Base-by-base conservation (phyloP, 2,329 filamentous ascomycete species). In the Xylariaceae sp. region DNA sequence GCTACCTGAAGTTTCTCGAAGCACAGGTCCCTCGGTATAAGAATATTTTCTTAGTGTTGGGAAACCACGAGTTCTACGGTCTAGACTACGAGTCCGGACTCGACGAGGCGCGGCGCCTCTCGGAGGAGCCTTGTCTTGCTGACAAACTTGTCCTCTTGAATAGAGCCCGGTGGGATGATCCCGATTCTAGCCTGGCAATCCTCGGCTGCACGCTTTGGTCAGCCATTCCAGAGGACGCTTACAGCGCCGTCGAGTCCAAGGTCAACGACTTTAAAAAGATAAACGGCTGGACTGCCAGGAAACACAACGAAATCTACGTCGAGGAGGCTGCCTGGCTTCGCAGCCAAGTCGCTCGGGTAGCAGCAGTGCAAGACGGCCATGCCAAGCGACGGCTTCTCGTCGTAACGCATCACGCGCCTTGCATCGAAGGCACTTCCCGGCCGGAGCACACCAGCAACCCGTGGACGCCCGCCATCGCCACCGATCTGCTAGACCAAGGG, bases 151-250 rank as follows among this genome's bases (percentile, higher is more conserved):
- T 76, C 3, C 61, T 85, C 3, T 64, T 85, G 40, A 68, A 84
- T 59, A 72, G 73, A 18, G 68, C 68, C 18, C 63, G 74, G 6
- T 77, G 73, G 59, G 75, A 79, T 45, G 60, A 76, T 18, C 66
- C 72, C 1, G 68, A 68, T 1, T 76, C 77, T 0, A 65, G 65
- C 20, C 50, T 84, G n/a, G 81, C 77, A 2, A 68, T 87, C 2
- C 67, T 87, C 1, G 84, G 84, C 5, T 85, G 81, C 59, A 84
- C 82, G 1, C 72, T 87, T 0, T 85, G 83, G 79, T 84, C 82
- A 1, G 60, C 69, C 0, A 75, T 87, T 5, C 73, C 79, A 0
- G 59, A 72, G 0, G 68, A 74, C 4, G 70, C 72, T 3, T 69
- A 63, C 10, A 66, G 67, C 0, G 63, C 75, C 3, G 77, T 86